Evolutionary conservation across 176 grass and related monocot species (phyloP).

Genomic region (Eleusine indica): DNA sequence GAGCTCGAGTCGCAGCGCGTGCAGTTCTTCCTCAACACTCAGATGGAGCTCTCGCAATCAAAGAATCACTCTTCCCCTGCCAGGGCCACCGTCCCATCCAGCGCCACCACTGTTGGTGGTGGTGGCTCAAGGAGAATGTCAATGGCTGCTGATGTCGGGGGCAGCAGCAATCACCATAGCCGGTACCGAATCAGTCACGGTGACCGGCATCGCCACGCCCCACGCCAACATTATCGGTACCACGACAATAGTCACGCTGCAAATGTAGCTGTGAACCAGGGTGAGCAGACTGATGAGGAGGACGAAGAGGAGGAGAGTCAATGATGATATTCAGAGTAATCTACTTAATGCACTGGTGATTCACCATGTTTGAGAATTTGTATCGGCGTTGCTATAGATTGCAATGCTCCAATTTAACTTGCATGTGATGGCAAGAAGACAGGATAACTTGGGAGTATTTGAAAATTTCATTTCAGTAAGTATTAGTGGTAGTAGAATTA

Average conservation of each 20-base stretch:
- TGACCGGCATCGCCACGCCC: constrained; percentile 19
- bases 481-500: constrained; percentile 12
- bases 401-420: constrained; percentile 43
- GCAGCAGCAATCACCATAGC: constrained; percentile 54
- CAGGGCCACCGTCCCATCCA: background rate
- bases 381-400: constrained; percentile 15
- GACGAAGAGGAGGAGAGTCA: constrained; percentile 50
- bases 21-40: constrained; percentile 93
- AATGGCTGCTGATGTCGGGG: constrained; percentile 35
- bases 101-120: constrained; percentile 24
- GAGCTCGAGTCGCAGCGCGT: constrained; percentile 81
- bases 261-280: constrained; percentile 12
- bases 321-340: constrained; percentile 14
- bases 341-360: background rate
- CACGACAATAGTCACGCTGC: constrained; percentile 33
- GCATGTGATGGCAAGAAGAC: constrained; percentile 12
- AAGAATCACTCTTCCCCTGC: constrained; percentile 37
- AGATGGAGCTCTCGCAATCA: constrained; percentile 75
- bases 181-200: constrained; percentile 37
- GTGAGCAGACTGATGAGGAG: constrained; percentile 35
- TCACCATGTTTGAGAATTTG: constrained; percentile 2
- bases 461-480: constrained; percentile 25
- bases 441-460: constrained; percentile 22
- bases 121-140: constrained; percentile 50
- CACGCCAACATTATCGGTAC: constrained; percentile 42